Evolutionary conservation across 164 flowering plant species (phyloP).

Genomic region (Vitis cinerea): DNA sequence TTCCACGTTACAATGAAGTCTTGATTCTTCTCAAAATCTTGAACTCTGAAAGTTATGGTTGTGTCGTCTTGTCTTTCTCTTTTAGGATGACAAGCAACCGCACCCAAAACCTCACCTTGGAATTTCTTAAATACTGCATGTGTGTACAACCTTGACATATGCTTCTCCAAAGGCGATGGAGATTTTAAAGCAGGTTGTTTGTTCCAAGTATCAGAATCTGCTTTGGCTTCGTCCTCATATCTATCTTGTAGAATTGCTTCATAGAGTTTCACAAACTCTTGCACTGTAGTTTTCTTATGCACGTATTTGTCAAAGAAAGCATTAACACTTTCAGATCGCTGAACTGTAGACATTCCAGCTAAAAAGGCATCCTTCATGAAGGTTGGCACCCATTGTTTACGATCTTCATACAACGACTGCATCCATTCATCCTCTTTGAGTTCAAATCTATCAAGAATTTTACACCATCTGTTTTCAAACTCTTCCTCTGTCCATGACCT

Average conservation of each 20-base stretch:
- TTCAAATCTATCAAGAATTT: slow-evolving; percentile 31
- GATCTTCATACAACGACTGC: slow-evolving; percentile 28
- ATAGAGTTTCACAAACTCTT: slow-evolving; percentile 33
- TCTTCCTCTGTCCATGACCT: slow-evolving; percentile 36
- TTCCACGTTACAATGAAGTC: slow-evolving; percentile 32
- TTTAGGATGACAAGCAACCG: slow-evolving; percentile 39
- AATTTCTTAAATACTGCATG: slow-evolving; percentile 36
- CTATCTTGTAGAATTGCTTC: slow-evolving; percentile 36
- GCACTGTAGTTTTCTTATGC: slow-evolving; percentile 35
- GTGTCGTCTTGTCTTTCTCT: slow-evolving; percentile 33
- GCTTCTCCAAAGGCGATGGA: slow-evolving; percentile 42
- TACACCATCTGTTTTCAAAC: slow-evolving; percentile 37
- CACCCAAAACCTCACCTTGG: slow-evolving; percentile 37
- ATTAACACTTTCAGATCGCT: slow-evolving; percentile 37
- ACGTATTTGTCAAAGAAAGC: slow-evolving; percentile 33
- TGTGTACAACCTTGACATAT: slow-evolving; percentile 31
- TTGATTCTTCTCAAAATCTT: slow-evolving; percentile 31
- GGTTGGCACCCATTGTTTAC: slow-evolving; percentile 28
- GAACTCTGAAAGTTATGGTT: slow-evolving; percentile 22
- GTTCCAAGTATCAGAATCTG: slow-evolving; percentile 43
- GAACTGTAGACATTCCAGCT: slow-evolving; percentile 32
- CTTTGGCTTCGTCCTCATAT: slow-evolving; percentile 44
- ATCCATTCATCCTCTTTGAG: slow-evolving; percentile 34
- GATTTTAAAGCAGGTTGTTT: slow-evolving; percentile 32
- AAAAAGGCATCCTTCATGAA: slow-evolving; percentile 27